Percentiles rank a stretch among this genome's conserved stretches.
phyloP scores from a whole-genome alignment of 2,329 filamentous ascomycete genomes.

The Penicillium sp. region DNA sequence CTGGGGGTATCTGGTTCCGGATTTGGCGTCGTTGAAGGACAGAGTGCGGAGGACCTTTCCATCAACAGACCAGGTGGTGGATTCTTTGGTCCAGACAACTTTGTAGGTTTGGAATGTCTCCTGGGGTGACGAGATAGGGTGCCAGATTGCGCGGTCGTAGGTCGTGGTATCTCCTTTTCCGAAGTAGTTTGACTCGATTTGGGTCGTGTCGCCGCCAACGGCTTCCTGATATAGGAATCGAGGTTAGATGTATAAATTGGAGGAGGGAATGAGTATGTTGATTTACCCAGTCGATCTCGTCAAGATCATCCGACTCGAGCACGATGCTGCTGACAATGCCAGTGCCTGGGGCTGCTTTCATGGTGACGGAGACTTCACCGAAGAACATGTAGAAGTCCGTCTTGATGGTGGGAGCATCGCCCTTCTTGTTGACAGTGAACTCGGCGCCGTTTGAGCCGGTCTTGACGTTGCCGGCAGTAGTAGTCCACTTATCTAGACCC shows the following conservation, averaged over 20 bases:
- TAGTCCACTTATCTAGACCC: neutral
- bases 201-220: neutral
- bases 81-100: neutral
- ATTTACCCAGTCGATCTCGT: constrained; percentile 38
- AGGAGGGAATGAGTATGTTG: neutral
- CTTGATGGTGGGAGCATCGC: neutral
- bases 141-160: neutral
- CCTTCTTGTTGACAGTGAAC: neutral
- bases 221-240: neutral
- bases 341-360: constrained; percentile 83
- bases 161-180: neutral
- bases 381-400: constrained; percentile 97
- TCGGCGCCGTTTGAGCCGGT: neutral
- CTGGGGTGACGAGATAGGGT: neutral
- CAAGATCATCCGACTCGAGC: constrained; percentile 82
- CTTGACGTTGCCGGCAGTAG: neutral
- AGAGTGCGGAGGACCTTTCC: neutral
- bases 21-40: neutral
- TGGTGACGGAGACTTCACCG: constrained; percentile 77
- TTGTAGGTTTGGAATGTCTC: neutral
- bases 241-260: neutral
- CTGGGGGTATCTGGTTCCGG: neutral
- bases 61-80: neutral
- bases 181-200: neutral
- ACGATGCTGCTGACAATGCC: constrained; percentile 93